Evolutionary conservation across 768 basidiomycete genomes (phyloP), one percentile per base, ranked within the genome.

Genomic region (Phanerodontia chrysosporium): DNA sequence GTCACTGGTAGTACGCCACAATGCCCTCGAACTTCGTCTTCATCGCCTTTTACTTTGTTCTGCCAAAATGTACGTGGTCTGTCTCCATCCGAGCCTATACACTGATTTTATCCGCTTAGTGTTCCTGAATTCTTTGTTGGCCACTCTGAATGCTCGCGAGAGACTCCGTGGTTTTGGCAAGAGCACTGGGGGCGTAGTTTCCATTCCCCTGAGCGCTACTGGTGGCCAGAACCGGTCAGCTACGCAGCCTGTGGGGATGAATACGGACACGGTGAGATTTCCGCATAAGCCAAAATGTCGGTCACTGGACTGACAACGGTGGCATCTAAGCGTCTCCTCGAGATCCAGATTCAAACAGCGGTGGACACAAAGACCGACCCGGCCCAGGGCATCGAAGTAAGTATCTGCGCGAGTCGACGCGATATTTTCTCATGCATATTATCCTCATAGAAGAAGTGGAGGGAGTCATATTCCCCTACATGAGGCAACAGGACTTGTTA

Each of bases 21-120:
- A 63, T 63, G 62, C 62, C 62, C 32, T 48, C 22, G n/a, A 63
- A 63, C 51, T 63, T 63, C 45, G 45, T 63, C 22, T 63, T 59
- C 55, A 57, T 63, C 14, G 24, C 49, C 2, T 63, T 63, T 29
- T 63, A 60, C 45, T 63, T 57, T 30, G 49, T 58, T 1, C 49
- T 63, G 30, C 58, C 58, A 1, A 63, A 63, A 45, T 36, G 62
- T 60, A 52, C 21, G 57, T 39, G 4, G 14, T 28, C 9, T n/a
- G 25, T n/a, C 14, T 25, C 6, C 25, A 7, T 13, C 14, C 24
- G 28, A 49, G n/a, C n/a, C n/a, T n/a, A 27, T 27, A 8, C 28
- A 16, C 28, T 2, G 16, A 4, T 29, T 10, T 25, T n/a, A 22
- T n/a, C 14, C 21, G 46, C 27, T 24, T 22, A 57, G 58, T 57